These are phyloP conservation scores for Backusella australiensis DNA, from an alignment of 192 early-diverging fungal species.

Conservation along the genomic window DNA sequence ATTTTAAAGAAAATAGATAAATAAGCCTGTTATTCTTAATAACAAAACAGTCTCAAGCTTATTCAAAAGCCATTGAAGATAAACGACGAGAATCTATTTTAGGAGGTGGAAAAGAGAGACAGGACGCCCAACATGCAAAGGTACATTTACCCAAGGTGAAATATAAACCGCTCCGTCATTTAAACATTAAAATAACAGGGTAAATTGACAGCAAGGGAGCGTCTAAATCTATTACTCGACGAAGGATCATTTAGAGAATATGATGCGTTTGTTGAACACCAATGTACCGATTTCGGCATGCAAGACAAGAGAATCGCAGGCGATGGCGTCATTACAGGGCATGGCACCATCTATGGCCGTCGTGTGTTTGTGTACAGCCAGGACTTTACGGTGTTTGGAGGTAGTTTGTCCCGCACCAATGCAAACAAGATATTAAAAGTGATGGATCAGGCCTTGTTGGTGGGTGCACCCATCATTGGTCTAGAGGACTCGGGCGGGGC, in stretches of 20 bases:
- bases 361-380: slow-evolving; percentile 90
- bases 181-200: slow-evolving; percentile 50
- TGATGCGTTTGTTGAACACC: slow-evolving; percentile 93
- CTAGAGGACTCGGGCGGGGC: slow-evolving; percentile 97
- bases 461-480: slow-evolving; percentile 93
- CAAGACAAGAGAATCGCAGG: slow-evolving; percentile 76
- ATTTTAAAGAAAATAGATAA: background rate
- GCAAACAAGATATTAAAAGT: slow-evolving; percentile 92
- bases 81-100: slow-evolving; percentile 72
- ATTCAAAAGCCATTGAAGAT: slow-evolving; percentile 39
- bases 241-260: slow-evolving; percentile 84
- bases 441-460: slow-evolving; percentile 91
- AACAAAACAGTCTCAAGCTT: background rate
- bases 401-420: slow-evolving; percentile 83
- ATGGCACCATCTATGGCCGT: slow-evolving; percentile 91
- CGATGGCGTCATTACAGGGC: slow-evolving; percentile 95
- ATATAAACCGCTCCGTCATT: background rate
- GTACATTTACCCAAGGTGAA: slow-evolving; percentile 32
- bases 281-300: slow-evolving; percentile 91
- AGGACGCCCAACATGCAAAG: slow-evolving; percentile 84
- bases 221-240: slow-evolving; percentile 84
- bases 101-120: slow-evolving; percentile 81
- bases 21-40: background rate
- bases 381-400: slow-evolving; percentile 94
- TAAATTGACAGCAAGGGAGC: slow-evolving; percentile 92